Evolutionary conservation across 371 early-diverging fungal genomes (phyloP).

Genomic region (Mucor plumbeus): DNA sequence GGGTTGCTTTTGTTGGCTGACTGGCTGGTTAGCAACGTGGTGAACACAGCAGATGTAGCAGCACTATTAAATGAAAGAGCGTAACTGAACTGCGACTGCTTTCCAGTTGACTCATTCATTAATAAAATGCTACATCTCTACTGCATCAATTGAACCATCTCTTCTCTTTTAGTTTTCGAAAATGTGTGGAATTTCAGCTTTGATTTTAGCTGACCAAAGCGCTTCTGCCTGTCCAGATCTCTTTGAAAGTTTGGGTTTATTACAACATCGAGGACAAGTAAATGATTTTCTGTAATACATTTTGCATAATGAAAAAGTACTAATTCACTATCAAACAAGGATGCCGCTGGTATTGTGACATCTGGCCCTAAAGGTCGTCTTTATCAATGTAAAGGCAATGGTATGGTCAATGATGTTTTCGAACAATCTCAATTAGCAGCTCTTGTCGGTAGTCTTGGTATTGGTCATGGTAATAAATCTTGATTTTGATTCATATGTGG

Average conservation of each 20-base stretch:
- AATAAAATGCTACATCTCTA: not conserved
- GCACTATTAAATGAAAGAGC: not conserved
- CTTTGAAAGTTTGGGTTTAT: conserved; percentile 88
- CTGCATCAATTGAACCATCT: not conserved
- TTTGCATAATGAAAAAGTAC: not conserved
- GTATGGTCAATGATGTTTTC: conserved; percentile 97
- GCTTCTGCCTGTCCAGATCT: conserved; percentile 82
- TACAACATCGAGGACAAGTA: conserved; percentile 99
- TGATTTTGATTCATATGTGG: not conserved
- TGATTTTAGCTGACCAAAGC: conserved; percentile 82
- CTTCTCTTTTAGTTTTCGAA: conserved; percentile 9
- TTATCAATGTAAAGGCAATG: conserved; percentile 97
- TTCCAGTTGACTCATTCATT: conserved; percentile 7
- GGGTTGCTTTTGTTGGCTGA: conserved; percentile 2
- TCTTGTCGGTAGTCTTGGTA: conserved; percentile 88
- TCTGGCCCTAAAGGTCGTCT: conserved; percentile 93
- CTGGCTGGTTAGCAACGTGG: not conserved
- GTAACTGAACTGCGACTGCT: conserved; percentile 5
- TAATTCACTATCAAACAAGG: conserved; percentile 57
- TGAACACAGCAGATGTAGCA: not conserved
- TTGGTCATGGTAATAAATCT: conserved; percentile 86
- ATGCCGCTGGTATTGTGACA: conserved; percentile 99
- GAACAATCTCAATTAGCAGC: conserved; percentile 73
- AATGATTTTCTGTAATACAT: conserved; percentile 1
- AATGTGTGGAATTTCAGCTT: conserved; percentile 94